Evolutionary conservation across 176 grass and related monocot genomes (phyloP), one percentile per base, ranked within the genome.

Genomic region (Typha latifolia): DNA sequence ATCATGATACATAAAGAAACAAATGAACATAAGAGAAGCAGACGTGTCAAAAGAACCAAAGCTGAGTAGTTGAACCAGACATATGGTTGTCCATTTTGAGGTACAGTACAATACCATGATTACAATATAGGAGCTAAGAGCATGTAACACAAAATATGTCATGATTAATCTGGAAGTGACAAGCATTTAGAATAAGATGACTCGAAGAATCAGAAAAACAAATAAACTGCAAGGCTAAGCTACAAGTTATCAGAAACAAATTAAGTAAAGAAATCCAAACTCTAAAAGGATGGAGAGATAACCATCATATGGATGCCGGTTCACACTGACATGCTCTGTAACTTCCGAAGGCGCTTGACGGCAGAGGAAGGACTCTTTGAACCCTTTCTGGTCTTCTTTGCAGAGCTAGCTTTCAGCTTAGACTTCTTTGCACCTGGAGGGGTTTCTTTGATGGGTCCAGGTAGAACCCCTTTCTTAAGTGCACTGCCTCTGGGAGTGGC

Each of bases 401-500:
- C 81, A 9, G 94, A 99, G 56, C 83, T 99, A 20, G 74, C 75
- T 69, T 99, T 89, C 22, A 65, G 47, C 74, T 86, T 89, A 59
- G 65, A 72, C 76, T 82, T 87, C n/a, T 18, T 55, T 61, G 32
- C 31, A 18, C 18, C 59, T 8, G 75, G 71, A 32, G 85, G 69
- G 21, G 59, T 90, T 73, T 88, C 85, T 62, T 71, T 83, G 69
- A 99, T 72, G 29, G 94, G 94, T 22, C 94, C 94, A 64, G 89
- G 83, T 26, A 32, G 70, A n/a, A 99, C 89, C 4, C 94, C 89
- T 68, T 89, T 93, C 81, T 99, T 99, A 49, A 99, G 76, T 0
- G 94, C 94, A 68, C 94, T 99, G 49, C 94, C 94, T 70, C 89
- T 99, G 49, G 94, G 94, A 69, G 86, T 90, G 64, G 78, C 76